These are phyloP conservation scores for Haemoproteus tartakovskyi DNA, from an alignment of 169 alveolate species.

Conservation along the genomic window DNA sequence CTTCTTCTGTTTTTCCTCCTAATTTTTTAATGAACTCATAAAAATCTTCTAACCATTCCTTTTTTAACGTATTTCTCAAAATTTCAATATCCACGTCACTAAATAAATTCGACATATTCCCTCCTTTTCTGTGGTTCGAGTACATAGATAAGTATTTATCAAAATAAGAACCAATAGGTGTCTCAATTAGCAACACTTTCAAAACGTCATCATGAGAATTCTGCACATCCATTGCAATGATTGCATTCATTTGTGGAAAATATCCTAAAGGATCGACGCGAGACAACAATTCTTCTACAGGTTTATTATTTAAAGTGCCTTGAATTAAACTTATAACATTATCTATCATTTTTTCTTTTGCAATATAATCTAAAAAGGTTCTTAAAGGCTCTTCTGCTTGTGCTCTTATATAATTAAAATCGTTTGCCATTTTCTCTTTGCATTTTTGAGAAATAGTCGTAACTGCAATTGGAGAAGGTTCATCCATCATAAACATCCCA, in stretches of 20 bases:
- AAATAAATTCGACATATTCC: constrained; percentile 64
- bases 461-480: constrained; percentile 89
- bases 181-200: constrained; percentile 94
- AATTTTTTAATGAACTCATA: constrained; percentile 86
- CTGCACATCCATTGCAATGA: constrained; percentile 91
- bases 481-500: constrained; percentile 92
- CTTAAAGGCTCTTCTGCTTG: constrained; percentile 88
- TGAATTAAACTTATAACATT: constrained; percentile 97
- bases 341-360: constrained; percentile 96
- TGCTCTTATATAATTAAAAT: constrained; percentile 87
- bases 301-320: constrained; percentile 92
- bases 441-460: constrained; percentile 88
- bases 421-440: constrained; percentile 95
- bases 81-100: constrained; percentile 82
- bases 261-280: constrained; percentile 97
- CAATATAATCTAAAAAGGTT: constrained; percentile 83
- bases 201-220: constrained; percentile 94
- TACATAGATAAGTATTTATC: constrained; percentile 70
- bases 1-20: constrained; percentile 89
- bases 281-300: constrained; percentile 88
- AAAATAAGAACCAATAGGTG: constrained; percentile 93
- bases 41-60: constrained; percentile 95
- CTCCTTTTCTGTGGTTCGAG: constrained; percentile 50
- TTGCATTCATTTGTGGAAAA: constrained; percentile 95
- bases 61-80: constrained; percentile 89